Evolutionary conservation across 768 basidiomycete genomes (phyloP), one percentile per base, ranked within the genome.

Genomic region (Suillus bovinus): DNA sequence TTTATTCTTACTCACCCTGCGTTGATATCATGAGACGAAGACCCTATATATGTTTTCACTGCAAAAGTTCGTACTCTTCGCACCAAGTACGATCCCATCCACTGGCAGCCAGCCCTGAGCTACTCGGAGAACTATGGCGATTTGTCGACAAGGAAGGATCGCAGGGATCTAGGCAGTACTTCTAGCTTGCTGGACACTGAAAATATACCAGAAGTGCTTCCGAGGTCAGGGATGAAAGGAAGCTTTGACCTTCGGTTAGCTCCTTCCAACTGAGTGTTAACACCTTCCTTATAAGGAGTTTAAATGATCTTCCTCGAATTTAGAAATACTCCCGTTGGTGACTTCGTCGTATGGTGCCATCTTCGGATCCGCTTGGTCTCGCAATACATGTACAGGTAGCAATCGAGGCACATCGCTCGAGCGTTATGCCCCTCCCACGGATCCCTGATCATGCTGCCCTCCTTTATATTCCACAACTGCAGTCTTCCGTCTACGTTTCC

Each of bases 81-180:
- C 16, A 46, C 56, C 8, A 66, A 62, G 22, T 66, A 66, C 9
- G 68, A 69, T 20, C 60, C 63, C 8, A 64, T 69, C 20, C n/a
- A n/a, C n/a, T n/a, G n/a, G 60, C 63, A n/a, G 63, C 69, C 31
- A 69, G 68, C 56, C 68, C 61, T 3, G 68, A 69, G 58, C 61
- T 9, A 9, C 33, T 9, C 10, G 8, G 33, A 33, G 33, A 33
- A 24, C 44, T 24, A 47, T 47, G 46, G 22, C 14, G 61, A 50
- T 9, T 49, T 16, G 8, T 29, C 17, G 16, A 16, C 47, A 17
- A 69, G 20, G 1, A 55, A 31, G 63, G 57, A 44, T 60, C 58
- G 7, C 61, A 59, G 31, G 68, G 64, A 63, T 63, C 63, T 14
- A 52, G 52, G 58, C 63, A 67, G 31, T 69, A 66, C 61, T 69